Conservation (phyloP, 306 rosid species). For the Vicia faba region DNA sequence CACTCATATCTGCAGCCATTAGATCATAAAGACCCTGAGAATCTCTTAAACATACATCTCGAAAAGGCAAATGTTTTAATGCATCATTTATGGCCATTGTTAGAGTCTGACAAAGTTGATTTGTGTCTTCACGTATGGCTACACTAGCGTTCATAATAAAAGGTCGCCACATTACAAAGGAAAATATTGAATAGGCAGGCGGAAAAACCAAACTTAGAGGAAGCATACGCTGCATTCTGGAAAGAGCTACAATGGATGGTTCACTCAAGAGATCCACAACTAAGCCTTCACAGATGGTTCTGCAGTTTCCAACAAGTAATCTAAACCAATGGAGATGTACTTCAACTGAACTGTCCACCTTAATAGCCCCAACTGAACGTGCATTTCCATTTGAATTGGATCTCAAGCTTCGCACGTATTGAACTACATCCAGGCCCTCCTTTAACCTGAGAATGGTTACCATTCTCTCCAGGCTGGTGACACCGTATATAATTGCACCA, state of each 20-base stretch:
- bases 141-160: conserved; percentile 57
- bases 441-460: conserved; percentile 73
- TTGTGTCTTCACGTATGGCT: conserved; percentile 69
- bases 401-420: conserved; percentile 71
- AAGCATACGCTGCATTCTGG: conserved; percentile 91
- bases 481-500: conserved; percentile 79
- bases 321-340: conserved; percentile 93
- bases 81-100: conserved; percentile 70
- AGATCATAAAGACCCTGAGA: conserved; percentile 79
- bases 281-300: conserved; percentile 83
- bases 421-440: conserved; percentile 86
- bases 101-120: conserved; percentile 71
- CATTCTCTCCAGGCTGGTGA: conserved; percentile 87
- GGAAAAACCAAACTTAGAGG: conserved; percentile 80
- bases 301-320: conserved; percentile 88
- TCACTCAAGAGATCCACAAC: conserved; percentile 92
- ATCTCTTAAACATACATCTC: conserved; percentile 90
- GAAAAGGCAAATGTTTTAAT: conserved; percentile 79
- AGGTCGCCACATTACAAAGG: conserved; percentile 73
- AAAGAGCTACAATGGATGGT: conserved; percentile 76
- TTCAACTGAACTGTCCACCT: conserved; percentile 68
- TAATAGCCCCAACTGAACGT: conserved; percentile 65
- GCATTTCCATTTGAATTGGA: conserved; percentile 86
- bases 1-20: conserved; percentile 71
- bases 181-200: conserved; percentile 92